A percentile compares a stretch with the other conserved stretches of the same genome.
These are phyloP conservation scores for Pichia paraexigua DNA, from an alignment of 805 yeast species.

Conservation along the genomic window DNA sequence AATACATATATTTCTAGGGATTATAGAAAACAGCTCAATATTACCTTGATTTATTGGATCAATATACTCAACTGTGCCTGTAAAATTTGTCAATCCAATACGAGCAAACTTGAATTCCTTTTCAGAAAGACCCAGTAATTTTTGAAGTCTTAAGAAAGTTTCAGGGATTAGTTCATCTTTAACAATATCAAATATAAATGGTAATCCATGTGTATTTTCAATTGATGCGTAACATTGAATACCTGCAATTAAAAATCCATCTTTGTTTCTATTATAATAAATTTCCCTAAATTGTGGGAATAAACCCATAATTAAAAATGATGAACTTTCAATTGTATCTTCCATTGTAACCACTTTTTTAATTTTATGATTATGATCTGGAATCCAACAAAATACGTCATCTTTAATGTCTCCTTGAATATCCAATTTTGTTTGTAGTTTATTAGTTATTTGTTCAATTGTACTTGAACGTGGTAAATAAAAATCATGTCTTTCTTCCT, in stretches of 20 bases:
- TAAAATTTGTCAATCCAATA: slow-evolving; percentile 45
- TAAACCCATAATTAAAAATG: slow-evolving; percentile 40
- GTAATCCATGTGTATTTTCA: slow-evolving; percentile 66
- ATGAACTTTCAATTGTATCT: slow-evolving; percentile 32
- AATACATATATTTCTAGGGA: slow-evolving; percentile 27
- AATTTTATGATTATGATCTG: slow-evolving; percentile 26
- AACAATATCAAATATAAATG: slow-evolving; percentile 67
- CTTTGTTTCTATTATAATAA: slow-evolving; percentile 20
- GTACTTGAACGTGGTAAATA: slow-evolving; percentile 58
- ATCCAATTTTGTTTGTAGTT: slow-evolving; percentile 47
- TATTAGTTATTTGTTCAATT: slow-evolving; percentile 45
- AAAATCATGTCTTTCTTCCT: slow-evolving; percentile 61
- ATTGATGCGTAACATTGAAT: slow-evolving; percentile 71
- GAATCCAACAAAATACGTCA: slow-evolving; percentile 51
- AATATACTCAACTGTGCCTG: slow-evolving; percentile 28
- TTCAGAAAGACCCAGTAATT: slow-evolving; percentile 65
- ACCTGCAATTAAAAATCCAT: slow-evolving; percentile 45
- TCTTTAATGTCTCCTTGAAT: slow-evolving; percentile 40
- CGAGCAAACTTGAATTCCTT: slow-evolving; percentile 73
- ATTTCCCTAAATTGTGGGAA: slow-evolving; percentile 30
- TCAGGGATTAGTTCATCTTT: slow-evolving; percentile 58
- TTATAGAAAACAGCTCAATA: slow-evolving; percentile 43
- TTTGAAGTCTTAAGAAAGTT: slow-evolving; percentile 61
- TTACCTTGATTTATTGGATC: slow-evolving; percentile 47
- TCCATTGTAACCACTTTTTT: slow-evolving; percentile 28